Conservation (phyloP, 495 filamentous ascomycete species). For the Daldinia bambusicola region DNA sequence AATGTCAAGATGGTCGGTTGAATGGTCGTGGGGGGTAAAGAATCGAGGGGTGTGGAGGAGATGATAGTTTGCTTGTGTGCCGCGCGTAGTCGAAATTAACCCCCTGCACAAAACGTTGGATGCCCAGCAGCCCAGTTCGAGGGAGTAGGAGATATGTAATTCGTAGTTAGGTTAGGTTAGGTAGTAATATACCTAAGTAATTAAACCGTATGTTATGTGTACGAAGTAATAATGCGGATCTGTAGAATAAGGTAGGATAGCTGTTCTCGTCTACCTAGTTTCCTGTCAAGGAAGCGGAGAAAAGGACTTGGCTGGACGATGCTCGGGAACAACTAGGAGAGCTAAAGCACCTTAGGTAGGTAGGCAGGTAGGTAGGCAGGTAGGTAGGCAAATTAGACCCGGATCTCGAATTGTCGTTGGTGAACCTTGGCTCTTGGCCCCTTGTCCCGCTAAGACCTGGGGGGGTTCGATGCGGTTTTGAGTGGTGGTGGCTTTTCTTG, state of each 20-base stretch:
- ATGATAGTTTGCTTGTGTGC: conserved; percentile 34
- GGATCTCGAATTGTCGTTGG: conserved; percentile 32
- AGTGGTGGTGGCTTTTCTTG: conserved; percentile 18
- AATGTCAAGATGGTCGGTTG: conserved; percentile 15
- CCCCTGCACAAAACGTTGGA: conserved; percentile 26
- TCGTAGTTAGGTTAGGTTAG: not conserved
- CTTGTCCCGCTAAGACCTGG: conserved; percentile 12
- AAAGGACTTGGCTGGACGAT: conserved; percentile 26
- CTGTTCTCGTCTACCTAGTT: conserved; percentile 22
- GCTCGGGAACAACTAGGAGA: not conserved
- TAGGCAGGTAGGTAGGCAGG: no score
- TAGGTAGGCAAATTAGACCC: conserved; percentile 14
- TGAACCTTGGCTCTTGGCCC: not conserved
- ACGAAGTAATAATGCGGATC: not conserved
- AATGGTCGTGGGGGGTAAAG: conserved; percentile 22
- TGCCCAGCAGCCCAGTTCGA: conserved; percentile 23
- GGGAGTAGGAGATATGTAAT: not conserved
- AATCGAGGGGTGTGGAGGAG: conserved; percentile 16
- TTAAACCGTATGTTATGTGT: no score
- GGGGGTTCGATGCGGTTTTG: conserved; percentile 26
- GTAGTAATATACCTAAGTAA: not conserved
- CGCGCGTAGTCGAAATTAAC: conserved; percentile 35
- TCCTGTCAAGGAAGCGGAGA: conserved; percentile 38
- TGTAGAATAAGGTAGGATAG: not conserved
- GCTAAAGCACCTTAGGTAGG: not conserved